Base-by-base conservation (phyloP, 495 filamentous ascomycete species). In the Pseudevernia furfuracea region DNA sequence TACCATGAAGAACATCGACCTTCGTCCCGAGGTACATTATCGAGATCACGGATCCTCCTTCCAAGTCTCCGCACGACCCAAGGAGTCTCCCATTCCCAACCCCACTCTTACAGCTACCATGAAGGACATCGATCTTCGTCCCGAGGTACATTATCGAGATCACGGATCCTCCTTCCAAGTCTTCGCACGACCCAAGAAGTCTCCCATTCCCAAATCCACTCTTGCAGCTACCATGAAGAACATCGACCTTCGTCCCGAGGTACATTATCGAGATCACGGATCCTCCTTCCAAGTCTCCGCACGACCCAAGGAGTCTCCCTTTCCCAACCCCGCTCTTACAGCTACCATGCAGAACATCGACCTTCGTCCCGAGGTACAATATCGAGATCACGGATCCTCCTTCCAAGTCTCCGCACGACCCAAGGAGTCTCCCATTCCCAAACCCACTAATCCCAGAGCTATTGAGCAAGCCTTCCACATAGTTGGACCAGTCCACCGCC, bases 21-120 rank as follows among this genome's bases (percentile, higher is more conserved):
- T 1, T 36, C 37, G 55, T 23, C 44, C 44, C n/a, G 32, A 46
- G 15, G 19, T 8, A 37, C 60, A 49, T 9, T 17, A 25, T n/a
- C 37, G 15, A 28, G 28, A 62, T 10, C 60, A 23, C 4, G 60
- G 60, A 5, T 9, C 8, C 25, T 23, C 60, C 4, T 62, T 52
- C 44, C 60, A 53, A 53, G 21, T 62, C 32, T 62, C 36, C 32
- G 60, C 46, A 62, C 34, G 34, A 49, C 12, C 60, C 19, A 19
- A 49, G n/a, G 32, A 15, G 14, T 25, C 12, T 62, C n/a, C 25
- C 6, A 8, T 10, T 1, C 23, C 8, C n/a, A n/a, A n/a, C n/a
- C n/a, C n/a, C n/a, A 25, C 28, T 4, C n/a, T 21, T 25, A 25
- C 28, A 62, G 60, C 32, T 53, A 19, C 14, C 8, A 49, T 62